Evolutionary conservation across 2,329 filamentous ascomycete genomes (phyloP).

Genomic region (Talaromyces sp.): DNA sequence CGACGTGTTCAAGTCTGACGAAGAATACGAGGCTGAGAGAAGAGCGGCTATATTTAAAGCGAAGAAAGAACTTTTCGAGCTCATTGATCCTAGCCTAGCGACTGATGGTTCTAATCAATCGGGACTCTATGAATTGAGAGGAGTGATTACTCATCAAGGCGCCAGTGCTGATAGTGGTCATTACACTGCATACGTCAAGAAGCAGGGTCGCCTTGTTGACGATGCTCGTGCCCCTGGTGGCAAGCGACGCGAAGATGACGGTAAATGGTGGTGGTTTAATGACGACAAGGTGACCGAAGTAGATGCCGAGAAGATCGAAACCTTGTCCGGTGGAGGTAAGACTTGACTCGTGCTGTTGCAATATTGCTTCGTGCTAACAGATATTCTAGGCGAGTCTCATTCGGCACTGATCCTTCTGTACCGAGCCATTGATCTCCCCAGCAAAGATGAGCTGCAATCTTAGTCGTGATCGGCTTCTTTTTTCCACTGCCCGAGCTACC

Average conservation of each 20-base stretch:
- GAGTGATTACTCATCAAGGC: conserved; percentile 93
- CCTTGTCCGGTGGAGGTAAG: conserved; percentile 79
- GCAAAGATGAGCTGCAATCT: conserved; percentile 33
- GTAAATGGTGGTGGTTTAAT: conserved; percentile 99
- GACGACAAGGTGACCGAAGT: conserved; percentile 97
- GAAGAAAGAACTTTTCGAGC: conserved; percentile 80
- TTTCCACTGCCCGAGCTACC: neutral
- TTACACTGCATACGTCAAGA: conserved; percentile 98
- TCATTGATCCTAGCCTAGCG: conserved; percentile 71
- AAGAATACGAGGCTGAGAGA: conserved; percentile 83
- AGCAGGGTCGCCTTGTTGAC: conserved; percentile 60
- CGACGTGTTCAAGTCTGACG: conserved; percentile 84
- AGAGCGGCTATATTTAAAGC: conserved; percentile 69
- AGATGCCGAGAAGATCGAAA: conserved; percentile 83
- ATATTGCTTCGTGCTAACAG: conserved; percentile 21
- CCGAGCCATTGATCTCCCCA: conserved; percentile 48
- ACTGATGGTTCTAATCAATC: conserved; percentile 83
- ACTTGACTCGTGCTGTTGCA: conserved; percentile 18
- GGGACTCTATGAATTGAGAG: conserved; percentile 89
- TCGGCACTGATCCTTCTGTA: conserved; percentile 52
- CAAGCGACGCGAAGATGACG: conserved; percentile 75
- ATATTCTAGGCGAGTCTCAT: conserved; percentile 45
- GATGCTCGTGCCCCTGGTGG: conserved; percentile 66
- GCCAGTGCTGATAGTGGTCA: conserved; percentile 95
- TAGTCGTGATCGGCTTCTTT: neutral